These are phyloP conservation scores for Pleurotus tuoliensis DNA, from an alignment of 768 basidiomycete species.

Conservation along the genomic window DNA sequence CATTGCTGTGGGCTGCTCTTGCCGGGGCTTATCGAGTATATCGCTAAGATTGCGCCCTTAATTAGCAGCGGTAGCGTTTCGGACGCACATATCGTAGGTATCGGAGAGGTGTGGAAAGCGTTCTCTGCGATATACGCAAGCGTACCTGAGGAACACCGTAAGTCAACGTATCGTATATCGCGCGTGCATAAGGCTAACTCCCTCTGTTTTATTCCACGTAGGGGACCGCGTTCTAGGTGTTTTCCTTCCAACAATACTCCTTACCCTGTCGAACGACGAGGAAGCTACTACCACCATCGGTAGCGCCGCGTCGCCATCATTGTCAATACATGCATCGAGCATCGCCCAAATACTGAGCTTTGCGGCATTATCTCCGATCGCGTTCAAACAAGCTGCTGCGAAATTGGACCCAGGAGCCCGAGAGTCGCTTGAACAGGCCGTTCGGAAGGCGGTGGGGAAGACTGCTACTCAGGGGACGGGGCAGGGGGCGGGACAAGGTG, in stretches of 20 bases:
- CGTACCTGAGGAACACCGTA: slow-evolving; percentile 39
- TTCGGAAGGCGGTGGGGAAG: slow-evolving; percentile 70
- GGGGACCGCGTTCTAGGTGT: slow-evolving; percentile 67
- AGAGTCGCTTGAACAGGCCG: slow-evolving; percentile 68
- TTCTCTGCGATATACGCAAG: slow-evolving; percentile 61
- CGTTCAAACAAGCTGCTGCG: slow-evolving; percentile 83
- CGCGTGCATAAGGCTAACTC: too few relatives aligned
- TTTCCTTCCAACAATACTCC: slow-evolving; percentile 69
- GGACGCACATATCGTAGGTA: slow-evolving; percentile 53
- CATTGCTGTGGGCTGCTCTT: slow-evolving; percentile 71
- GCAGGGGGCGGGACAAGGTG: slow-evolving; percentile 21
- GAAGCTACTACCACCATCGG: too few relatives aligned
- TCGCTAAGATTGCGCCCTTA: slow-evolving; percentile 63
- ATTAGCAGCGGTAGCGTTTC: slow-evolving; percentile 54
- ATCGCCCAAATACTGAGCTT: slow-evolving; percentile 67
- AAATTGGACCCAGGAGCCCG: slow-evolving; percentile 55
- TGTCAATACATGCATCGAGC: slow-evolving; percentile 48
- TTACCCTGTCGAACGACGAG: slow-evolving; percentile 58
- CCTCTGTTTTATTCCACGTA: slow-evolving; percentile 19
- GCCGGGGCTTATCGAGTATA: slow-evolving; percentile 77
- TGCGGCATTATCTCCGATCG: slow-evolving; percentile 63
- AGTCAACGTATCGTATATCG: too few relatives aligned
- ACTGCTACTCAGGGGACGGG: slow-evolving; percentile 20
- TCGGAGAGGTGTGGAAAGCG: slow-evolving; percentile 81
- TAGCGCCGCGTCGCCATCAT: slow-evolving; percentile 25